phyloP scores from a whole-genome alignment of 176 grass and related monocot genomes.

The Carex scoparia region DNA sequence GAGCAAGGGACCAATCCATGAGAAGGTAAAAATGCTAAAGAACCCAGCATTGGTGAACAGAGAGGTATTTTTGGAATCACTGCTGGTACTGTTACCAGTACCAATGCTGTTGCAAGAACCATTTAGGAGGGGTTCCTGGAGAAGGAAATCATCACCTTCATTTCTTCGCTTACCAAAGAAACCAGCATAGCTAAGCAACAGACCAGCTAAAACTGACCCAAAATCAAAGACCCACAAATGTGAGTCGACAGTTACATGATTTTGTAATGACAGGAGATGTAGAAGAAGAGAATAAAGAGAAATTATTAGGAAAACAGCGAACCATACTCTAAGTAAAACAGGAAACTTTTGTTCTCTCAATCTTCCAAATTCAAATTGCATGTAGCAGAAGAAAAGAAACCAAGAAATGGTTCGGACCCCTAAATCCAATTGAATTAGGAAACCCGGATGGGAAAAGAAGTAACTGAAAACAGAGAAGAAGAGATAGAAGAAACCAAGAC shows the following conservation, averaged over 20 bases:
- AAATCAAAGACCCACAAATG: conserved; percentile 53
- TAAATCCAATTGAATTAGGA: conserved; percentile 27
- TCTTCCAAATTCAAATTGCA: conserved; percentile 35
- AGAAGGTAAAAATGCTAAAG: conserved; percentile 57
- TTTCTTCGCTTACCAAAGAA: conserved; percentile 33
- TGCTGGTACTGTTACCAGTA: background rate
- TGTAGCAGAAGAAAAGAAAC: conserved; percentile 50
- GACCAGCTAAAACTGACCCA: conserved; percentile 22
- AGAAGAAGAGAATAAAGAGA: conserved; percentile 27
- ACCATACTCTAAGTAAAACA: conserved; percentile 51
- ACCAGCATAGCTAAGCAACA: conserved; percentile 32
- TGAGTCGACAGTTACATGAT: background rate
- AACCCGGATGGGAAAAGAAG: conserved; percentile 24
- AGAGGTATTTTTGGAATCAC: conserved; percentile 15
- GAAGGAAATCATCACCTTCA: conserved; percentile 5
- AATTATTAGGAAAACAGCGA: conserved; percentile 51
- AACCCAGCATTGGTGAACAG: conserved; percentile 47
- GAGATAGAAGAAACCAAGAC: conserved; percentile 22
- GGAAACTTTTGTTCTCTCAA: conserved; percentile 43
- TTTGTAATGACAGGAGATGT: conserved; percentile 21
- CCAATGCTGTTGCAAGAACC: background rate
- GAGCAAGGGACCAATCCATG: conserved; percentile 61
- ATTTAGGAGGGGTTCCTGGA: conserved; percentile 68
- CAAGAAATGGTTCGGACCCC: conserved; percentile 44
- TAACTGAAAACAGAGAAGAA: conserved; percentile 25